Evolutionary conservation across 192 early-diverging fungal species (phyloP).

Genomic region (Linnemannia hyalina): DNA sequence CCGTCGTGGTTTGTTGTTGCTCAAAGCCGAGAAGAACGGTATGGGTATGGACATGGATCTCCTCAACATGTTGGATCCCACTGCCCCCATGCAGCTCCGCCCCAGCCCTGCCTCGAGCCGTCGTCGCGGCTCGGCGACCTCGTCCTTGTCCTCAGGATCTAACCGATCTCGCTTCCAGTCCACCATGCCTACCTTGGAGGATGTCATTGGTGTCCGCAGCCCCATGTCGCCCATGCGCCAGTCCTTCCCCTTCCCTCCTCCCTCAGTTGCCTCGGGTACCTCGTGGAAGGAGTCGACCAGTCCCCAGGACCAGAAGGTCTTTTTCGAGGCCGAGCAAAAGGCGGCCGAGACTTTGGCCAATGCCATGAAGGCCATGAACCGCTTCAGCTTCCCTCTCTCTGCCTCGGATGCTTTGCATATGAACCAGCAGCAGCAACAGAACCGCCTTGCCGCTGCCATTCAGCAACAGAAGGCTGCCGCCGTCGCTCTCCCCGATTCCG

Average conservation of each 20-base stretch:
- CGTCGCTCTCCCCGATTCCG: slow-evolving; percentile 41
- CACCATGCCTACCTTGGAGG: slow-evolving; percentile 31
- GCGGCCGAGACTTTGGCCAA: slow-evolving; percentile 49
- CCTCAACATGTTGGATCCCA: slow-evolving; percentile 46
- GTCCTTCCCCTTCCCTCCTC: slow-evolving; percentile 42
- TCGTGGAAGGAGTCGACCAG: slow-evolving; percentile 40
- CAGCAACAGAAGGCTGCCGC: slow-evolving; percentile 45
- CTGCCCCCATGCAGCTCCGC: slow-evolving; percentile 18
- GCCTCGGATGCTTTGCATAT: slow-evolving; percentile 33
- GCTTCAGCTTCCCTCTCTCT: slow-evolving; percentile 46
- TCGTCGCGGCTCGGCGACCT: slow-evolving; percentile 43
- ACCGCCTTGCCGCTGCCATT: slow-evolving; percentile 32
- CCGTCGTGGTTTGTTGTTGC: slow-evolving; percentile 46
- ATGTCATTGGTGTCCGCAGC: slow-evolving; percentile 19
- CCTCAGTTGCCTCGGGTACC: slow-evolving; percentile 17
- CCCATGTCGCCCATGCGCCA: slow-evolving; percentile 45
- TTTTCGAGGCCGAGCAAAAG: slow-evolving; percentile 53
- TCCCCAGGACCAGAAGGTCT: slow-evolving; percentile 49
- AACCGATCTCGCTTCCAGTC: slow-evolving; percentile 44
- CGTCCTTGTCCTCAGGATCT: slow-evolving; percentile 47
- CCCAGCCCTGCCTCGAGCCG: slow-evolving; percentile 34
- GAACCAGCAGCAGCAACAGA: slow-evolving; percentile 33
- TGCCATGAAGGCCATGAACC: slow-evolving; percentile 54
- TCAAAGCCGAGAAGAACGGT: slow-evolving; percentile 58
- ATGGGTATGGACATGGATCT: slow-evolving; percentile 55